Evolutionary conservation across 176 grass and related monocot genomes (phyloP), one percentile per base, ranked within the genome.

Genomic region (Thalia dealbata): DNA sequence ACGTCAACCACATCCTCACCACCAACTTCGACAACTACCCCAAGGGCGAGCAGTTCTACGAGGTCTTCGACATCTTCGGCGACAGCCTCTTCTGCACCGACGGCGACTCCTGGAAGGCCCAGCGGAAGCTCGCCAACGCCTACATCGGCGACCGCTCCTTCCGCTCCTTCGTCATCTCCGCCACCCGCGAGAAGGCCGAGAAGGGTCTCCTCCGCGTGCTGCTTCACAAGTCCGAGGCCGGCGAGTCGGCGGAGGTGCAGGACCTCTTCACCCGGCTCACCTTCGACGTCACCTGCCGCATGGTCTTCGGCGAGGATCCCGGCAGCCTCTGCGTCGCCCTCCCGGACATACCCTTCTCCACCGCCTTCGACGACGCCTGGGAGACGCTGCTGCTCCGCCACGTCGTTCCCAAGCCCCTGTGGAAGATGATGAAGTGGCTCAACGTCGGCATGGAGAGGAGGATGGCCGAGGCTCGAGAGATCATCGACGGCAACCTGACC

Each of bases 21-120:
- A 18, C 61, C 67, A 80, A 82, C 84, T 81, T 86, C 61, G 30
- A 72, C 18, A 91, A 79, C 28, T 91, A 86, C 61, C 84, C 81
- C 14, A 91, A 91, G 75, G 88, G 88, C 28, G 67, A 60, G 2
- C 78, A 81, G 62, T 91, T 91, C 7, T 66, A 81, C 30, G 84
- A 91, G 67, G 86, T 86, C 81, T 91, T 87, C 68, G 84, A 91
- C 55, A 76, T 91, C 70, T 72, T 91, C 64, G 88, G 88, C 5
- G 71, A 84, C 38, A 74, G 81, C 8, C 71, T 91, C 52, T 81
- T 91, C 66, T 76, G 75, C 52, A 75, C 81, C 14, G 84, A 91
- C 76, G 76, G 78, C 62, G 84, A 84, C 30, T 84, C 81, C 52
- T 91, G 88, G 88, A 81, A 75, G 35, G 75, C 78, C 59, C 84